Evolutionary conservation across 306 rosid genomes (phyloP), one percentile per base, ranked within the genome.

Genomic region (Cucumis melo): DNA sequence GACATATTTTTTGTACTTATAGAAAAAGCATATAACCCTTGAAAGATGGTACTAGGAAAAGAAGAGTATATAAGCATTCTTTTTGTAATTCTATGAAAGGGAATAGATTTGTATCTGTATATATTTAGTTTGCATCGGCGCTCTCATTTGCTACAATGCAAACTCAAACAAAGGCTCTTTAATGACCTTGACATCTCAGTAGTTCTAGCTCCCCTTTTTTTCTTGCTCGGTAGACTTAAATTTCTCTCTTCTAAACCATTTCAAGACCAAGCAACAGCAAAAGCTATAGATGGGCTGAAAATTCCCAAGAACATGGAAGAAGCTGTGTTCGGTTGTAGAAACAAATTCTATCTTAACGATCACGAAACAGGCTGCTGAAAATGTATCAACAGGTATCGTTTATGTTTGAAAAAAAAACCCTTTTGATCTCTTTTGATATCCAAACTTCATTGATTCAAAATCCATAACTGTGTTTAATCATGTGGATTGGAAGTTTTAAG

Each of bases 51-150:
- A 51, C 61, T 73, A 73, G 77, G 77, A 50, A 27, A 51, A 73
- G 77, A 51, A 12, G 77, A 51, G 15, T 29, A 54, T 15, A 73
- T 0, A 10, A 5, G 36, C 62, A 73, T 53, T 73, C 62, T 51
- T 73, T 51, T 51, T 73, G 62, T 32, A 50, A 29, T 73, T 51
- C 27, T 39, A 11, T 51, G 32, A 73, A 27, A 62, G 19, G 77
- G 46, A 73, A 17, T 73, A 73, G 77, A n/a, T 53, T 50, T 53
- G 77, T 21, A 73, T 73, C 23, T 73, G 77, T 73, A 73, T 53
- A 73, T 51, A 73, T 32, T 73, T 73, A 73, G 77, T 42, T 17
- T 32, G 24, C 17, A 51, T 73, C 34, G 9, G 38, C 76, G 1
- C 20, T 16, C 24, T 10, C 7, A 17, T 21, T 66, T 10, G 19